Evolutionary conservation across 2,329 filamentous ascomycete species (phyloP).

Genomic region (Pestalotiopsis sp.): DNA sequence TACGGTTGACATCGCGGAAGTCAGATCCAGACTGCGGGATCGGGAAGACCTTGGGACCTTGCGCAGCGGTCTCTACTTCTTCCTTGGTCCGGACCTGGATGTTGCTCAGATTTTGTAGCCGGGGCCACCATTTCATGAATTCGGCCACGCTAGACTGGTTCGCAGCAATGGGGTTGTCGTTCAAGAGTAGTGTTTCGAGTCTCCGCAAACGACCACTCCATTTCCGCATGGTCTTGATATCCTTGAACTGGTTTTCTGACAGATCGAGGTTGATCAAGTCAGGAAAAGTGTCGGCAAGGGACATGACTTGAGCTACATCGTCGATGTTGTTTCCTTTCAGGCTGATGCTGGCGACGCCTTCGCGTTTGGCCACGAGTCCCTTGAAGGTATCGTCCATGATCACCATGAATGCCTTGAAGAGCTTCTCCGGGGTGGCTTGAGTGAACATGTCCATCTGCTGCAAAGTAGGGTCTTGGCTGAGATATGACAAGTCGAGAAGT

Average conservation of each 20-base stretch:
- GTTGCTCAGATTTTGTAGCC: conserved; percentile 75
- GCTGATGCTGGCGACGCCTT: conserved; percentile 80
- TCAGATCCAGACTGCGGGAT: conserved; percentile 65
- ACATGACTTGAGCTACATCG: conserved; percentile 71
- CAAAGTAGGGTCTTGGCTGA: conserved; percentile 73
- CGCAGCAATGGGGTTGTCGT: conserved; percentile 71
- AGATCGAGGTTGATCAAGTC: conserved; percentile 88
- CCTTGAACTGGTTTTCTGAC: conserved; percentile 77
- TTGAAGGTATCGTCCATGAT: conserved; percentile 81
- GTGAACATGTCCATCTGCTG: conserved; percentile 76
- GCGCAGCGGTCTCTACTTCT: conserved; percentile 60
- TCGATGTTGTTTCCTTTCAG: conserved; percentile 79
- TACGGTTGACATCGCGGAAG: conserved; percentile 73
- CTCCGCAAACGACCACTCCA: conserved; percentile 81
- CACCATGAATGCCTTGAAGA: conserved; percentile 89
- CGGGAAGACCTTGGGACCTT: conserved; percentile 53
- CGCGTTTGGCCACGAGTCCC: conserved; percentile 68
- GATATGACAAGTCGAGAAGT: conserved; percentile 78
- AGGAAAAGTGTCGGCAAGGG: conserved; percentile 77
- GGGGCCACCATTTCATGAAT: conserved; percentile 81
- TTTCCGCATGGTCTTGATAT: conserved; percentile 65
- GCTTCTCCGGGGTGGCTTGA: conserved; percentile 74
- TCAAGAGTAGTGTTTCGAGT: conserved; percentile 79
- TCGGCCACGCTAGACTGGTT: conserved; percentile 66
- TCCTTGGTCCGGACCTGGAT: conserved; percentile 72